Conservation (phyloP, 2,329 filamentous ascomycete species). For the Pyrenophora teres region DNA sequence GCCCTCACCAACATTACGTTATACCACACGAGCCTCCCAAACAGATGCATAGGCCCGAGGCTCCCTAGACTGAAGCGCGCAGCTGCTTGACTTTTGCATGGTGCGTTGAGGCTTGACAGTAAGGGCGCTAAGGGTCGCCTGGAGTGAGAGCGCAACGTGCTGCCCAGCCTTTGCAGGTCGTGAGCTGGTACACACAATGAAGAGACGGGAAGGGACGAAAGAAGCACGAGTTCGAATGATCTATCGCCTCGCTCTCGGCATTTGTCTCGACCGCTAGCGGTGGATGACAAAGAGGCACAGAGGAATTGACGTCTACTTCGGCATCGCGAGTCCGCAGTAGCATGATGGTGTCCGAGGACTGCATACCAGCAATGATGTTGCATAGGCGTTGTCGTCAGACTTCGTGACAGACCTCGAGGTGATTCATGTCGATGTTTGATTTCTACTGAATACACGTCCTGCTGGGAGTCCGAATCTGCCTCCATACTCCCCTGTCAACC, state of each 20-base stretch:
- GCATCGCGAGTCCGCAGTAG: conserved; percentile 2
- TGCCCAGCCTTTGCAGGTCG: not conserved
- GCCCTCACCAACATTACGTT: not conserved
- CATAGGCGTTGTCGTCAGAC: not conserved
- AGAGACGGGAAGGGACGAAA: not conserved
- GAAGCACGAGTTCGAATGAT: conserved; percentile 3
- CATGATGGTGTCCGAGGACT: not conserved
- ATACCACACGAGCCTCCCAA: conserved; percentile 9
- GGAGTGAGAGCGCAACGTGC: conserved; percentile 5
- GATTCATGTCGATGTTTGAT: not conserved
- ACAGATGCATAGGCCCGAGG: conserved; percentile 15
- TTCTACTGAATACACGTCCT: not conserved
- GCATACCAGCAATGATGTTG: conserved; percentile 3
- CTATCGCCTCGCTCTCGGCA: conserved; percentile 7
- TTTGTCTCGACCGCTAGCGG: conserved; percentile 10
- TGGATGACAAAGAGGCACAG: conserved; percentile 13
- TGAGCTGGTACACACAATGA: conserved; percentile 4
- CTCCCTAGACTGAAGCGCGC: conserved; percentile 10
- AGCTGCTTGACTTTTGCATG: conserved; percentile 10
- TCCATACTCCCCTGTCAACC: not conserved
- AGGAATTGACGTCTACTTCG: conserved; percentile 4
- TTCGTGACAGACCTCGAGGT: not conserved
- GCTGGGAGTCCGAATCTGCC: conserved; percentile 1
- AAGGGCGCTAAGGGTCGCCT: conserved; percentile 15
- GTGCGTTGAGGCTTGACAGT: conserved; percentile 4